Evolutionary conservation across 768 basidiomycete genomes (phyloP).

Genomic region (Lyophyllum atratum): DNA sequence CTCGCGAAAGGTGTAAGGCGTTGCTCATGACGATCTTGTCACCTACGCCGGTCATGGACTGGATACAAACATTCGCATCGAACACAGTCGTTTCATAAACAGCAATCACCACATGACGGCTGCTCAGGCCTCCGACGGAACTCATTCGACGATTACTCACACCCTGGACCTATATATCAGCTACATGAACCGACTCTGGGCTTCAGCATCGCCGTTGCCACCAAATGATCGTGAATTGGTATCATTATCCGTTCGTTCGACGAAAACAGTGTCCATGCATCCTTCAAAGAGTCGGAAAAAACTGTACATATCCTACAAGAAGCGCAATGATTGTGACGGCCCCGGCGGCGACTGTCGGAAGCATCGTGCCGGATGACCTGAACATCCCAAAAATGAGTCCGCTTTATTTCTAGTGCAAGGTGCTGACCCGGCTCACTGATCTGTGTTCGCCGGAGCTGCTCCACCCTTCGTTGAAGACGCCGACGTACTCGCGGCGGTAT

Average conservation of each 20-base stretch:
- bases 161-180: no score
- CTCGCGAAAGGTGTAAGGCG: background rate
- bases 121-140: no score
- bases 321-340: slow-evolving; percentile 1
- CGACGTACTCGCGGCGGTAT: slow-evolving; percentile 10
- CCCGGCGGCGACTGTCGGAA: background rate
- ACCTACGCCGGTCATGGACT: background rate
- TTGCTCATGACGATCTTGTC: background rate
- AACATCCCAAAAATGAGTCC: background rate
- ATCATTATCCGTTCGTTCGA: background rate
- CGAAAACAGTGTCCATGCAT: background rate
- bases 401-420: no score
- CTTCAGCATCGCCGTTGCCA: background rate
- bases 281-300: background rate
- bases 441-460: background rate
- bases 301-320: slow-evolving; percentile 1
- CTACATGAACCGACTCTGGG: no score
- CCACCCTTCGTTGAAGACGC: background rate
- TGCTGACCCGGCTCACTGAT: slow-evolving; percentile 4
- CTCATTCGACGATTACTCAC: no score
- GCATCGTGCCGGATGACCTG: slow-evolving; percentile 6
- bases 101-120: background rate
- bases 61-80: background rate
- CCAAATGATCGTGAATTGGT: background rate
- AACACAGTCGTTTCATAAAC: background rate